phyloP scores from a whole-genome alignment of 2,329 filamentous ascomycete genomes.

The Pestalotiopsis sp. region DNA sequence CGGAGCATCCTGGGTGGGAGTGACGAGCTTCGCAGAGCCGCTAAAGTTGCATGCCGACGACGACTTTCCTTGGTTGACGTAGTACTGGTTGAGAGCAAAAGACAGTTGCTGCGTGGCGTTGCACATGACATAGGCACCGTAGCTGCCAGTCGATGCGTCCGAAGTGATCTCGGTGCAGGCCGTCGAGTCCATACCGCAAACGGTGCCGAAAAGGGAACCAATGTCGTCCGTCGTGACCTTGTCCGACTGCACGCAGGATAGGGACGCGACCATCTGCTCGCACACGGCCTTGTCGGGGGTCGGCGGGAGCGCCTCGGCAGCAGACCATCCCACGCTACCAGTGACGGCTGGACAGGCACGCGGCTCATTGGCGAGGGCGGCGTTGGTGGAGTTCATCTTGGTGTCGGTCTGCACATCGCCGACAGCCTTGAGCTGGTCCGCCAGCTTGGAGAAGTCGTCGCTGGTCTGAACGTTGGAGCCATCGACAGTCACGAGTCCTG shows the following conservation, averaged over 20 bases:
- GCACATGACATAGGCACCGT: slow-evolving; percentile 66
- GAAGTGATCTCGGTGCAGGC: slow-evolving; percentile 56
- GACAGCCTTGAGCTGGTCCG: slow-evolving; percentile 56
- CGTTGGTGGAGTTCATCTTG: slow-evolving; percentile 50
- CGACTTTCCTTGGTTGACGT: slow-evolving; percentile 44
- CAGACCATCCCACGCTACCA: slow-evolving; percentile 50
- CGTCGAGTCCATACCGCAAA: slow-evolving; percentile 41
- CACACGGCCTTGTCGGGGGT: slow-evolving; percentile 68
- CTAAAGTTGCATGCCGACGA: slow-evolving; percentile 57
- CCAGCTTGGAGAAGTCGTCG: slow-evolving; percentile 63
- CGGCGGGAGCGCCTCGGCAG: slow-evolving; percentile 67
- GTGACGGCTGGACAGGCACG: slow-evolving; percentile 61
- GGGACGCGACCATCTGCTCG: slow-evolving; percentile 67
- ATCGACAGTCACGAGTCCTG: slow-evolving; percentile 51
- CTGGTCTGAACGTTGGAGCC: slow-evolving; percentile 49
- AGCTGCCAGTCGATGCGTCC: slow-evolving; percentile 54
- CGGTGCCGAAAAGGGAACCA: slow-evolving; percentile 39
- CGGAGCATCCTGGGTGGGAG: slow-evolving; percentile 20
- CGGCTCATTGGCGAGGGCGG: slow-evolving; percentile 63
- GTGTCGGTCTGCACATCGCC: slow-evolving; percentile 57
- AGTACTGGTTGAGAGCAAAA: slow-evolving; percentile 61
- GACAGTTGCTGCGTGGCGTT: slow-evolving; percentile 56
- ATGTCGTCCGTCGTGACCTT: slow-evolving; percentile 53
- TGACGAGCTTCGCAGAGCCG: slow-evolving; percentile 49
- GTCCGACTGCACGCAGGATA: slow-evolving; percentile 61